Conservation (phyloP, 169 alveolate species). For the Babesia ovis region DNA sequence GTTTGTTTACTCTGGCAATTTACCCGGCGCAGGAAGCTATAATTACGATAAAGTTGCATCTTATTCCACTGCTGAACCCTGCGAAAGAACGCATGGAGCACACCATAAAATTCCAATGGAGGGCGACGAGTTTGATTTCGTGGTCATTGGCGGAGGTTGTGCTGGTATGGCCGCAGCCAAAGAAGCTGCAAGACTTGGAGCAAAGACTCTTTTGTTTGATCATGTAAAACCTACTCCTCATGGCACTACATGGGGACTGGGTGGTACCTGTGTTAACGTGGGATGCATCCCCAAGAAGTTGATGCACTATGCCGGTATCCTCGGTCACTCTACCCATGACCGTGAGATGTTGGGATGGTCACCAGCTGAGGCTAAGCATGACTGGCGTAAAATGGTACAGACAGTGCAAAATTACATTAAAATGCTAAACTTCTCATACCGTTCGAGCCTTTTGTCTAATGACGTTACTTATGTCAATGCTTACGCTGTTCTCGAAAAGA, state of each 20-base stretch:
- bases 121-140: conserved; percentile 69
- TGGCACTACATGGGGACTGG: conserved; percentile 95
- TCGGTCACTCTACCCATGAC: conserved; percentile 75
- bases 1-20: conserved; percentile 2
- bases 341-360: conserved; percentile 40
- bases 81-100: background rate
- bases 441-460: conserved; percentile 82
- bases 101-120: conserved; percentile 1
- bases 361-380: conserved; percentile 6
- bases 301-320: conserved; percentile 93
- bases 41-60: background rate
- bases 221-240: conserved; percentile 94
- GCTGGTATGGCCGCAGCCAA: conserved; percentile 94
- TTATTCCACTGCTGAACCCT: no score
- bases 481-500: conserved; percentile 68
- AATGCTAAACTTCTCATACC: conserved; percentile 91
- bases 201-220: conserved; percentile 92
- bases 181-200: conserved; percentile 92
- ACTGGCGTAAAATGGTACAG: conserved; percentile 85
- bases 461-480: conserved; percentile 88
- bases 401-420: conserved; percentile 88
- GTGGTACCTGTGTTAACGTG: conserved; percentile 99
- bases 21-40: background rate
- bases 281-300: conserved; percentile 99
- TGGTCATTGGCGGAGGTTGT: conserved; percentile 91